Base-by-base conservation (phyloP, 192 early-diverging fungal genomes). In the Mortierella antarctica region DNA sequence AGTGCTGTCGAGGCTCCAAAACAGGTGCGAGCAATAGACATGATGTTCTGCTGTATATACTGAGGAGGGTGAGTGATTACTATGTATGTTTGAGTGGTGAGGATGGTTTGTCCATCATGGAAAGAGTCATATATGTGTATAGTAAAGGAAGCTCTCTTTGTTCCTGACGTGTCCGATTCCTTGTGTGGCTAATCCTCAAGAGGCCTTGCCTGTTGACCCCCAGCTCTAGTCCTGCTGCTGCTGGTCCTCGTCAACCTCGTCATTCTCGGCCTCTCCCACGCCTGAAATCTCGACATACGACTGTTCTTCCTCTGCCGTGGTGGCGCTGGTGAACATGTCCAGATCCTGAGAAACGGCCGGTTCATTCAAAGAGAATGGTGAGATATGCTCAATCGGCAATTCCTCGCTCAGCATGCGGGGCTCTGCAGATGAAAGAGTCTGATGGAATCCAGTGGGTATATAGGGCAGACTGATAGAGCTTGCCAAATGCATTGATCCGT, bases 241-340 rank as follows among this genome's bases (percentile, higher is more conserved):
- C 14, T 64, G 31, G 20, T 64, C 61, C 18, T 46, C 40, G 47
- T 23, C 21, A n/a, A 44, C 53, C 8, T 67, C 64, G 5, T 74
- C 72, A 39, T 67, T 57, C 8, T 67, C 65, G 15, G 74, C 74
- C 23, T 76, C 74, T 15, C 74, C 74, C 8, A 76, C 61, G 7
- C 74, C 74, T 20, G 74, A 64, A 44, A 76, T 76, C 49, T 76
- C 74, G 31, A 69, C 42, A 51, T 31, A 69, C 7, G 74, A 63
- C n/a, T 58, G 59, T 12, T 60, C 65, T 20, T 62, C 60, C 57
- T 67, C 39, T 31, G 39, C 64, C 18, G 66, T 52, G 39, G 62
- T 65, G 11, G 54, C 31, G 31, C 31, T 49, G 44, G 45, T 13
- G 45, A 54, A 71, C 9, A 59, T 62, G 4, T 65, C 23, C 6